phyloP scores from a whole-genome alignment of 2,329 filamentous ascomycete genomes.

The Diaporthe helianthi region DNA sequence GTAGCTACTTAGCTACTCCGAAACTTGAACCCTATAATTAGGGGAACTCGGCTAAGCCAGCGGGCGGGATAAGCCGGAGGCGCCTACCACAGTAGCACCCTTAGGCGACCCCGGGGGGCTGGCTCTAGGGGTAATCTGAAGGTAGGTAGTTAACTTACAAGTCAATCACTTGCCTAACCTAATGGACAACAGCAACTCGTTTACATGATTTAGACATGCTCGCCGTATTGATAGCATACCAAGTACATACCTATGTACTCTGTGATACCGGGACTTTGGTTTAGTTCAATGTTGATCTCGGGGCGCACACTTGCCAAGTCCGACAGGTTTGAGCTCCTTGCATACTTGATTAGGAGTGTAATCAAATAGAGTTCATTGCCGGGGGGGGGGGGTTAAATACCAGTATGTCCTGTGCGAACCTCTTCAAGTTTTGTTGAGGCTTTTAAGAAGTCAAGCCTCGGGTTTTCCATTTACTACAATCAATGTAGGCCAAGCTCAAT shows the following conservation, averaged over 20 bases:
- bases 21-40: too few relatives aligned
- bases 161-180: not conserved
- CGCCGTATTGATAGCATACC: not conserved
- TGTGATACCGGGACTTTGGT: conserved; percentile 8
- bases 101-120: too few relatives aligned
- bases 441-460: conserved; percentile 5
- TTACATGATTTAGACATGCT: not conserved
- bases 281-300: not conserved
- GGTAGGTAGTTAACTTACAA: not conserved
- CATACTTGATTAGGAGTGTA: too few relatives aligned
- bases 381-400: conserved; percentile 2
- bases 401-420: not conserved
- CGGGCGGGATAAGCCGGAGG: too few relatives aligned
- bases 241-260: too few relatives aligned
- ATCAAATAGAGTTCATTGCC: conserved; percentile 17
- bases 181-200: not conserved
- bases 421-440: conserved; percentile 7
- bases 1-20: too few relatives aligned
- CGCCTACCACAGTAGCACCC: too few relatives aligned
- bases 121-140: too few relatives aligned
- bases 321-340: not conserved
- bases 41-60: too few relatives aligned
- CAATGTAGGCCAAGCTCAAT: conserved; percentile 1
- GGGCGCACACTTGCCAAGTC: not conserved
- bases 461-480: not conserved